Evolutionary conservation across 768 basidiomycete genomes (phyloP), one percentile per base, ranked within the genome.

Genomic region (Pilatotrama ljubarskyi): DNA sequence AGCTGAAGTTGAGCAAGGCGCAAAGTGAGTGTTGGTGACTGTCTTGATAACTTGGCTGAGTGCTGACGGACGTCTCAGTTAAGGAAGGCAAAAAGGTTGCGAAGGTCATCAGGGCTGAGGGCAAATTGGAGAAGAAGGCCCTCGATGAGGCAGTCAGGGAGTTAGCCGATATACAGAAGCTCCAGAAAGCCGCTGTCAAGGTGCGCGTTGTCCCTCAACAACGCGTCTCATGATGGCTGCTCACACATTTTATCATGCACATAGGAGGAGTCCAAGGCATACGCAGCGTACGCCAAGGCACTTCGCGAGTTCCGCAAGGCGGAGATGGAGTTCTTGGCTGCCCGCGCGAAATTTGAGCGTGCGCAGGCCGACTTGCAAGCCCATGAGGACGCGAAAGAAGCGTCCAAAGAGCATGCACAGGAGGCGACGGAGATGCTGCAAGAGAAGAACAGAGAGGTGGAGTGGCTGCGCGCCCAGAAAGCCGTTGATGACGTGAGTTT

Each of bases 401-500:
- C 75, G 1, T 74, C 81, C 18, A 78, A 81, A 43, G 76, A 79
- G 24, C 83, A 81, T 7, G 84, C 86, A 2, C 77, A 70, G 52
- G 80, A 85, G 51, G 79, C 82, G 22, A 89, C 87, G 0, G 78
- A 82, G 51, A 81, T 80, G 64, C 75, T 92, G 53, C 80, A 84
- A 51, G 85, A 85, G 55, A 92, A 91, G 77, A 80, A 81, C n/a
- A 79, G 82, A 54, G 88, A 92, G 66, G 80, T 93, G 1, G 88
- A 92, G 64, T 79, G 80, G 62, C 70, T 92, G 51, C 76, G 89
- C 29, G 75, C 77, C 18, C 79, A 84, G 65, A 86, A 87, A 68
- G 82, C 82, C 36, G 84, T 84, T 8, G 90, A 92, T 64, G 90
- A 91, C 41, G 70, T 71, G 58, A 66, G 70, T 71, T 22, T n/a